Evolutionary conservation across 1,139 yeast species (phyloP).

Genomic region (Hemisphaericaspora lyxosophila): DNA sequence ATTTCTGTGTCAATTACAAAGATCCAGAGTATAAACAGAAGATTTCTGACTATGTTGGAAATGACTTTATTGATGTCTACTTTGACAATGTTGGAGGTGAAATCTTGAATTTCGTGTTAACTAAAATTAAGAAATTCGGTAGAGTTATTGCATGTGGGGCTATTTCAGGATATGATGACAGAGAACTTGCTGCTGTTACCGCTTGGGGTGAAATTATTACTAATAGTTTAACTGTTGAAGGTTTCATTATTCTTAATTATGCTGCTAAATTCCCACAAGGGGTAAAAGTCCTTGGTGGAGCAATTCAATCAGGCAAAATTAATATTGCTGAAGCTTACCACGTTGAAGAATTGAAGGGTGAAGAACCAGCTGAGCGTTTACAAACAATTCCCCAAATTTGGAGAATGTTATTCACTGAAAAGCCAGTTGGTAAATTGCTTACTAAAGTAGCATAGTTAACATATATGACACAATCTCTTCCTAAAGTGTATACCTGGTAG

Average conservation of each 20-base stretch:
- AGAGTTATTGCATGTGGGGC: slow-evolving; percentile 61
- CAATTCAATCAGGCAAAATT: slow-evolving; percentile 43
- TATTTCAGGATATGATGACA: slow-evolving; percentile 57
- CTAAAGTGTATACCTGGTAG: no score
- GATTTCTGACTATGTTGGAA: slow-evolving; percentile 46
- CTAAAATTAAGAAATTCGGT: slow-evolving; percentile 41
- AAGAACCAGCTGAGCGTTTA: slow-evolving; percentile 19
- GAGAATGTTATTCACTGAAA: slow-evolving; percentile 30
- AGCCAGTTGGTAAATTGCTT: slow-evolving; percentile 37
- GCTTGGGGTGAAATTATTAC: slow-evolving; percentile 45
- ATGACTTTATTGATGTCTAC: slow-evolving; percentile 44
- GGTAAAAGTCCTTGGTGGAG: slow-evolving; percentile 29
- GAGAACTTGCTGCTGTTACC: slow-evolving; percentile 29
- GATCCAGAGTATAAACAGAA: slow-evolving; percentile 43
- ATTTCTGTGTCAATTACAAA: slow-evolving; percentile 55
- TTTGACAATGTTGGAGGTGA: slow-evolving; percentile 68
- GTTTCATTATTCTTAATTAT: slow-evolving; percentile 47
- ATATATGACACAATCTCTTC: no score
- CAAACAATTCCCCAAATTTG: slow-evolving; percentile 30
- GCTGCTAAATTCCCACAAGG: slow-evolving; percentile 34
- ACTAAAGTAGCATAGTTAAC: slow-evolving; percentile 31
- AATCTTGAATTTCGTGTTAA: slow-evolving; percentile 48
- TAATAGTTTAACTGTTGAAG: slow-evolving; percentile 49
- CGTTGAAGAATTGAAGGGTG: slow-evolving; percentile 26
- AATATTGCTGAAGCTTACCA: slow-evolving; percentile 24